phyloP scores from a whole-genome alignment of 768 basidiomycete genomes.

The Boletellus emodensis region DNA sequence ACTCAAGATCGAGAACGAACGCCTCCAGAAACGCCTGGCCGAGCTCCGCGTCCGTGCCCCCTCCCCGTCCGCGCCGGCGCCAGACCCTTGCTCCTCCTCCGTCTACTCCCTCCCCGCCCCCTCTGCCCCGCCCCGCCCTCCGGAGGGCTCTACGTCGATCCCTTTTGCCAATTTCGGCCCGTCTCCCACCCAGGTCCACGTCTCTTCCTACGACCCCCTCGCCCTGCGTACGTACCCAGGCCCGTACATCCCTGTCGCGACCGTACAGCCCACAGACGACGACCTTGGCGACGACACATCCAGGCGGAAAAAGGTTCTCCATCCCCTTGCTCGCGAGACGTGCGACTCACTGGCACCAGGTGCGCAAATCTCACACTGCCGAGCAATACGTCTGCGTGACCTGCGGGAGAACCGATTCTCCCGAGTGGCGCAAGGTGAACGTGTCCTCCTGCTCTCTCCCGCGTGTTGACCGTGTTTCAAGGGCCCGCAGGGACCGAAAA shows the following conservation, averaged over 20 bases:
- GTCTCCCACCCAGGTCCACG: constrained; percentile 9
- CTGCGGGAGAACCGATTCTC: constrained; percentile 93
- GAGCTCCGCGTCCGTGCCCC: constrained; percentile 35
- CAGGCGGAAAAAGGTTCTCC: constrained; percentile 60
- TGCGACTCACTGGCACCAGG: constrained; percentile 10
- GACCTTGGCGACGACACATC: constrained; percentile 48
- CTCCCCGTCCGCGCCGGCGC: constrained; percentile 13
- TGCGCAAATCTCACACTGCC: constrained; percentile 39
- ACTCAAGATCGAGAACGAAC: constrained; percentile 84
- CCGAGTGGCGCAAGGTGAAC: constrained; percentile 90
- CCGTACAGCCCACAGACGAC: constrained; percentile 29
- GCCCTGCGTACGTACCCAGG: constrained; percentile 13
- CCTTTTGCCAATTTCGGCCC: constrained; percentile 18
- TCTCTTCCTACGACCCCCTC: constrained; percentile 18
- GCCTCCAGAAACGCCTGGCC: constrained; percentile 58
- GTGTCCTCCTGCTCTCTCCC: neutral
- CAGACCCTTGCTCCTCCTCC: constrained; percentile 21
- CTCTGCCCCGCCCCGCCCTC: constrained; percentile 9
- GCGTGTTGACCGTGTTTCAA: constrained; percentile 30
- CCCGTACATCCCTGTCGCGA: constrained; percentile 14
- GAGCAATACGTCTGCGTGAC: constrained; percentile 87
- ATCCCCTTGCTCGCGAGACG: neutral
- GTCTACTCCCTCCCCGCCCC: constrained; percentile 20
- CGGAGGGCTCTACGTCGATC: constrained; percentile 7
- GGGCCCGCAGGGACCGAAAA: constrained; percentile 95